Evolutionary conservation across 2,329 filamentous ascomycete genomes (phyloP).

Genomic region (Nemania sp.): DNA sequence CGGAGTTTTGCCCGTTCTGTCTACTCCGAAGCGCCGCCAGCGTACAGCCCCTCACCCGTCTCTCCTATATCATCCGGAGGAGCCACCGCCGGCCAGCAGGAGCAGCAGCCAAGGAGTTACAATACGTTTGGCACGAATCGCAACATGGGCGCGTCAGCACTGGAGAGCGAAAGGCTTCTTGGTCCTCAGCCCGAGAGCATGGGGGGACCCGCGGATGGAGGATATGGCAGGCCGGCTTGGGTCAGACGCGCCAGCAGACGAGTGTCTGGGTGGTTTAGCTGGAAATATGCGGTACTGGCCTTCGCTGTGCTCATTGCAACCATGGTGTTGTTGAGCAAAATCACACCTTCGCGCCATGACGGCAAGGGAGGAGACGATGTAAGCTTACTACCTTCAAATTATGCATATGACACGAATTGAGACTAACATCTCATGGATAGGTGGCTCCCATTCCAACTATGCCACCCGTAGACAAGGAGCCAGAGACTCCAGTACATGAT

Average conservation of each 20-base stretch:
- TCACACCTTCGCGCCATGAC: conserved; percentile 31
- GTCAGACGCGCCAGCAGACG: conserved; percentile 33
- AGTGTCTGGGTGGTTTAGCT: conserved; percentile 37
- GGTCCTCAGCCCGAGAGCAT: conserved; percentile 51
- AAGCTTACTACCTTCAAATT: conserved; percentile 15
- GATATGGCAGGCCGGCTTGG: conserved; percentile 30
- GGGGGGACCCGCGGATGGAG: conserved; percentile 41
- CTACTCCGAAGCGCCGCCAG: conserved; percentile 51
- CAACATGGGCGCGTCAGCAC: conserved; percentile 47
- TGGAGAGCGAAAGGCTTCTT: conserved; percentile 50
- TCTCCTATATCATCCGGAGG: conserved; percentile 21
- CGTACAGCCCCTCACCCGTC: conserved; percentile 50
- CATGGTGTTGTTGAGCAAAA: conserved; percentile 35
- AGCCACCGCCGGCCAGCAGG: conserved; percentile 10
- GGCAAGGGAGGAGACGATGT: conserved; percentile 33
- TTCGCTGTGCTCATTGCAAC: conserved; percentile 39
- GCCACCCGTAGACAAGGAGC: conserved; percentile 24
- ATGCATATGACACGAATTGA: background rate
- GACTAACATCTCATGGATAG: conserved; percentile 24
- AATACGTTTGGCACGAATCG: conserved; percentile 45
- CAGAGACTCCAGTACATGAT: conserved; percentile 13
- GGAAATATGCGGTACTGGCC: conserved; percentile 35
- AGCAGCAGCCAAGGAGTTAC: conserved; percentile 42
- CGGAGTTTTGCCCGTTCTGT: conserved; percentile 33
- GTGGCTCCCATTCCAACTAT: conserved; percentile 27